Percentiles rank a stretch among this genome's conserved stretches.
These are phyloP conservation scores for Rhizophora mangle DNA, from an alignment of 345 rosid species.

Conservation along the genomic window DNA sequence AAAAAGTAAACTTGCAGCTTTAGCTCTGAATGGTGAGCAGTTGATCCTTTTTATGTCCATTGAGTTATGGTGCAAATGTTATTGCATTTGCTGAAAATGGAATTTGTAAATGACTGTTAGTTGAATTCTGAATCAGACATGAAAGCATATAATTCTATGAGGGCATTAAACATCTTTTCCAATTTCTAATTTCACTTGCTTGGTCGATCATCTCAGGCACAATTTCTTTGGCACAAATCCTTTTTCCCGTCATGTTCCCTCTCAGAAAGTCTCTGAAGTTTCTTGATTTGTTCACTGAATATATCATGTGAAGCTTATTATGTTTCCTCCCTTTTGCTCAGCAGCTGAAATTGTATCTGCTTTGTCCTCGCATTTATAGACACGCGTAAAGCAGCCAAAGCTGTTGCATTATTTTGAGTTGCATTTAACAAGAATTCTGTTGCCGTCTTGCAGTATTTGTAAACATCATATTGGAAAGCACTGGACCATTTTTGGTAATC, in stretches of 20 bases:
- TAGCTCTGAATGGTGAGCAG: slow-evolving; percentile 32
- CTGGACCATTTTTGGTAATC: too few relatives aligned
- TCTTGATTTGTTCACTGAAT: too few relatives aligned
- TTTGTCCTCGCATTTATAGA: neutral
- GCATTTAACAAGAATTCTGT: neutral
- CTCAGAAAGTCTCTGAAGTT: too few relatives aligned
- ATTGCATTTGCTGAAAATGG: neutral
- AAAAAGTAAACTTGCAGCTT: slow-evolving; percentile 59
- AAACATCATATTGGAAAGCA: too few relatives aligned
- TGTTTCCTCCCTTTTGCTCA: neutral
- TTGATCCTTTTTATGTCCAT: neutral
- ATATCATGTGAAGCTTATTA: too few relatives aligned
- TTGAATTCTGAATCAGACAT: neutral
- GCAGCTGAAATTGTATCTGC: neutral
- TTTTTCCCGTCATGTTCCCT: too few relatives aligned
- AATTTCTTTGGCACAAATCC: neutral
- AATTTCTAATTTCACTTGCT: neutral
- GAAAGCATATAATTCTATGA: neutral
- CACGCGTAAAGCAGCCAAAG: neutral
- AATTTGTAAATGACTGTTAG: neutral
- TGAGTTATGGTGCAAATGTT: neutral
- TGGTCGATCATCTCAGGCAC: neutral
- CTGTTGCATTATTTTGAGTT: neutral
- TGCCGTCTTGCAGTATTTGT: neutral
- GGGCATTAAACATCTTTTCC: neutral